Evolutionary conservation across 768 basidiomycete genomes (phyloP).

Genomic region (Psilocybe sp.): DNA sequence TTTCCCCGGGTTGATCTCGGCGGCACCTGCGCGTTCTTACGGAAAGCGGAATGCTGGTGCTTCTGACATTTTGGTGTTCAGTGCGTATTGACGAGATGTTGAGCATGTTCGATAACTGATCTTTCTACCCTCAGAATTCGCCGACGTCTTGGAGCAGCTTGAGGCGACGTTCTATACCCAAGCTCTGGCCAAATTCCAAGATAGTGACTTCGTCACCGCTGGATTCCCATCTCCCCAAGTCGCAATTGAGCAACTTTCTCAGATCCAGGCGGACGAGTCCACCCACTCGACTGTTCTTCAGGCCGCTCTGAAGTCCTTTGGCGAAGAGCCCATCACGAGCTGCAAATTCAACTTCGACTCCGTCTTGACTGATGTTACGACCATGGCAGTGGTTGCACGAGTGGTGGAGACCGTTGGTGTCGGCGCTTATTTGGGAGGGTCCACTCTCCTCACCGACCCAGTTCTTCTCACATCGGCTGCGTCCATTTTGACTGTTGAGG

Average conservation of each 20-base stretch:
- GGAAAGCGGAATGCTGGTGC: slow-evolving; percentile 35
- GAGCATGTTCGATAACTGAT: slow-evolving; percentile 1
- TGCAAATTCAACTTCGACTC: slow-evolving; percentile 71
- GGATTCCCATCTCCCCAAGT: slow-evolving; percentile 58
- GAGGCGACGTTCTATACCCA: slow-evolving; percentile 69
- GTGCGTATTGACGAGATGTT: slow-evolving; percentile 48
- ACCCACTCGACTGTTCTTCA: slow-evolving; percentile 56
- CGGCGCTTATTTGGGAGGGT: slow-evolving; percentile 72
- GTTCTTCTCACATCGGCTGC: slow-evolving; percentile 62
- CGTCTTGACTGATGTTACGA: slow-evolving; percentile 60
- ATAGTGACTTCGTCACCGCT: slow-evolving; percentile 58
- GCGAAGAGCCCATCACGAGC: slow-evolving; percentile 46
- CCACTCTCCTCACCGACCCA: slow-evolving; percentile 59
- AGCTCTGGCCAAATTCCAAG: slow-evolving; percentile 62
- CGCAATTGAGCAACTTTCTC: slow-evolving; percentile 58
- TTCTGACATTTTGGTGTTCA: slow-evolving; percentile 53
- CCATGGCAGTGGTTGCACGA: slow-evolving; percentile 71
- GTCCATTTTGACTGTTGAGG: slow-evolving; percentile 75
- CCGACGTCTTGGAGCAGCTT: slow-evolving; percentile 70
- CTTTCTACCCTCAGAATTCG: slow-evolving; percentile 52
- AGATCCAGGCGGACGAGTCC: slow-evolving; percentile 60
- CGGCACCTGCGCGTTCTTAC: slow-evolving; percentile 44
- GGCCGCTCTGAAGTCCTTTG: slow-evolving; percentile 51
- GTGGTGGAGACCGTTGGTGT: slow-evolving; percentile 77
- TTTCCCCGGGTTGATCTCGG: slow-evolving; percentile 41